Base-by-base conservation (phyloP, 139 green algal species). In the Ettlia oleoabundans region DNA sequence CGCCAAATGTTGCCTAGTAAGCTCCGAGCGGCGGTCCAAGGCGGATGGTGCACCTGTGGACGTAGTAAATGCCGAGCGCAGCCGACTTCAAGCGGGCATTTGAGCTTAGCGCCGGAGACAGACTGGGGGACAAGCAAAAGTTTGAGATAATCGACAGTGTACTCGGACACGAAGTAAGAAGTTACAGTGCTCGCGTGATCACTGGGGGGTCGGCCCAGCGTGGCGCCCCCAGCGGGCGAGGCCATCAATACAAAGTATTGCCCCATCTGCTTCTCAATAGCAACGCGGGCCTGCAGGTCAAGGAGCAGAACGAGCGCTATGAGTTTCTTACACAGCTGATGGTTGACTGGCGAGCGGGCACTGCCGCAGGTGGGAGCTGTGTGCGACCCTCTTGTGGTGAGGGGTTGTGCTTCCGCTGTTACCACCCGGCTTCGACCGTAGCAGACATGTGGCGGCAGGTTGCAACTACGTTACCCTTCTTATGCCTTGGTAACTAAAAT, bases 281-380 rank as follows among this genome's bases (percentile, higher is more conserved):
- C 7, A 3, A 32, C 6, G 53, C 53, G 24, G n/a, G 18, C 26
- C 40, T 7, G 9, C 35, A 26, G 32, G 33, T 55, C 3, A n/a
- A 8, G 15, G 4, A 53, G 13, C 42, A 82, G 47, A 82, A 75
- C 22, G 63, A 82, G 63, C 42, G 42, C 6, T 82, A 82, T 37
- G 80, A 80, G 67, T 85, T 85, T 30, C 80, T 67, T 8, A 79
- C 71, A 8, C 9, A 37, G 7, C 26, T 85, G 1, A 38, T 30
- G 0, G 42, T 85, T 41, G 41, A 80, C n/a, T 72, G 30, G 58
- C 30, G 10, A 22, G n/a, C 37, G 4, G 79, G 58, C 19, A 52
- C n/a, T 3, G 10, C 4, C 51, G 51, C 51, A 32, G 24, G 32
- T 10, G 53, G 71, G 15, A 18, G 69, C 53, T 51, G 38, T 6